Percentiles rank a stretch among this genome's conserved stretches.
These are phyloP conservation scores for Aphanomyces cochlioides DNA, from an alignment of 352 stramenopile species.

Conservation along the genomic window DNA sequence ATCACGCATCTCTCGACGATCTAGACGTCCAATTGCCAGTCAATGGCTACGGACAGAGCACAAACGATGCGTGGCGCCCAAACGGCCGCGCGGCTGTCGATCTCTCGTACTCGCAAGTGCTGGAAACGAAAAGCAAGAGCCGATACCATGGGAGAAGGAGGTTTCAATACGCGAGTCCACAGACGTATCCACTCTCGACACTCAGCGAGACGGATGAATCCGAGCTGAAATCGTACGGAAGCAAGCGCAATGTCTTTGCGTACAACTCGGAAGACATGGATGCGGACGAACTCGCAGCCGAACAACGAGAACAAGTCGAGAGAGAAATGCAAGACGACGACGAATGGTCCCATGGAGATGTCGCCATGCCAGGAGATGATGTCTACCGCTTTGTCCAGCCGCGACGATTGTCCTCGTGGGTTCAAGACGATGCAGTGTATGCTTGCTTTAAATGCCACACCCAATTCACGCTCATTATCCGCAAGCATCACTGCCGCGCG, in stretches of 20 bases:
- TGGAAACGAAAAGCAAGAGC: constrained; percentile 25
- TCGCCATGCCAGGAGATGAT: constrained; percentile 39
- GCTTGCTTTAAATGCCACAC: constrained; percentile 83
- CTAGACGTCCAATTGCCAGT: constrained; percentile 2
- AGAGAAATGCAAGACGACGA: constrained; percentile 19
- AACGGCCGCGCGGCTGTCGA: not conserved
- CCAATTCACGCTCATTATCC: constrained; percentile 70
- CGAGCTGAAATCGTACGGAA: not conserved
- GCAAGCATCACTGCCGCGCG: constrained; percentile 79
- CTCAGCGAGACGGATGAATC: constrained; percentile 9
- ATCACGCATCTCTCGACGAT: not conserved
- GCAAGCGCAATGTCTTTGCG: constrained; percentile 20
- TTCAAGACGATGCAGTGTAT: constrained; percentile 81
- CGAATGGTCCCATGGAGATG: constrained; percentile 24
- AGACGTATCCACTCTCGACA: constrained; percentile 11
- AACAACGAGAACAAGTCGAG: constrained; percentile 10
- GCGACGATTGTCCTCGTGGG: constrained; percentile 68
- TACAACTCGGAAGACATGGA: constrained; percentile 24
- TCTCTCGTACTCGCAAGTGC: constrained; percentile 22
- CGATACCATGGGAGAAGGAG: constrained; percentile 12
- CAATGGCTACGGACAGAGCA: not conserved
- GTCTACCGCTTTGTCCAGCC: constrained; percentile 84
- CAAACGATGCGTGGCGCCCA: not conserved
- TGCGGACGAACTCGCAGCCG: constrained; percentile 13
- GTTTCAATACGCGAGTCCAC: not conserved